Evolutionary conservation across 78 protist species (phyloP), one percentile per base, ranked within the genome.

Genomic region (Dictyostelium intermedium): DNA sequence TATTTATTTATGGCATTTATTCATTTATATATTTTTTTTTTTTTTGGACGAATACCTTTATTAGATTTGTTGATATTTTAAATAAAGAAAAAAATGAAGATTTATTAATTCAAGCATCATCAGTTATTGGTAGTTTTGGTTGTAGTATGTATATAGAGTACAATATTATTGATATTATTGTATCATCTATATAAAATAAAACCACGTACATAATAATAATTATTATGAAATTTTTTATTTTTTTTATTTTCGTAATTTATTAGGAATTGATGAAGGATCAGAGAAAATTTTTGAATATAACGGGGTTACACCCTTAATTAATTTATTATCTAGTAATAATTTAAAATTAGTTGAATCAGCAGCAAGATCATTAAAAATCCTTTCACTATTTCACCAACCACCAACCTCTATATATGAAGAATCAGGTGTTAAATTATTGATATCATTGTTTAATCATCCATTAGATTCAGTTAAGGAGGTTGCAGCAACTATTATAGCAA

Each of bases 41-140:
- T n/a, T n/a, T n/a, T n/a, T n/a, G n/a, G n/a, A n/a, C n/a, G n/a
- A n/a, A n/a, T n/a, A n/a, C n/a, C n/a, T n/a, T n/a, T n/a, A 30
- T 7, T 32, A 87, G 93, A 30, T 87, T 87, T 63, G 79, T 87
- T 25, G 34, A 87, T 76, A 60, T 87, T 30, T 63, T 87, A 30
- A 14, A n/a, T 30, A 87, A 43, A 63, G 85, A 76, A 23, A 80
- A 79, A 6, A 66, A 89, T 80, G 87, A 89, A 18, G 63, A 41
- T 81, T 35, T 89, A 70, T 69, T 89, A 34, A 89, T 89, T 35
- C 94, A 89, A 50, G 41, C 63, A 32, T 23, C 94, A 47, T 76
- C 86, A 3, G 53, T 89, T 32, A 80, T 89, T 78, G 94, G 94
- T 56, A 89, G 94, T 50, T 78, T 89, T 69, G 79, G 82, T 14